These are phyloP conservation scores for Aspergillus vadensis DNA, from an alignment of 2,329 filamentous ascomycete species.

Conservation along the genomic window DNA sequence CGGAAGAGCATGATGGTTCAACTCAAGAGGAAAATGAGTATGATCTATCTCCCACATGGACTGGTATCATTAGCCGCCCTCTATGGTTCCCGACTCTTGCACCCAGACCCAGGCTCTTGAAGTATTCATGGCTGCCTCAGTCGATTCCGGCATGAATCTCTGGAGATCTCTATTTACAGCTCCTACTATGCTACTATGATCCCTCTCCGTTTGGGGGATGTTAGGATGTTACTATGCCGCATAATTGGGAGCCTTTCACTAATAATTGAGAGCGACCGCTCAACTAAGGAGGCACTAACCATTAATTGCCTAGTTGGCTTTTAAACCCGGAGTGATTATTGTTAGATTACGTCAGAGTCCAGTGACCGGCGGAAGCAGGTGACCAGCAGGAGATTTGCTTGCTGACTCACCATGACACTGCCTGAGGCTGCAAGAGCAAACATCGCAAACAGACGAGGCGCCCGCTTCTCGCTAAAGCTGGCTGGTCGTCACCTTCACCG, in stretches of 20 bases:
- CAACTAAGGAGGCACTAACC: too few relatives aligned
- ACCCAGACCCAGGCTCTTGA: too few relatives aligned
- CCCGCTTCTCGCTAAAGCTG: conserved; percentile 28
- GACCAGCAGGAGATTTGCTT: not conserved
- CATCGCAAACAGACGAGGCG: conserved; percentile 24
- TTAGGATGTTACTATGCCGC: too few relatives aligned
- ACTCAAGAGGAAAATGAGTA: not conserved
- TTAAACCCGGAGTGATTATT: not conserved
- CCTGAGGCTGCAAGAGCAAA: conserved; percentile 21
- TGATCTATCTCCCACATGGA: not conserved
- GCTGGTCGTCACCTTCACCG: conserved; percentile 30
- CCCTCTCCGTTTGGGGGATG: too few relatives aligned
- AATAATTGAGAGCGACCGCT: too few relatives aligned
- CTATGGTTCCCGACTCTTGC: not conserved
- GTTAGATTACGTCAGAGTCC: not conserved
- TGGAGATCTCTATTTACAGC: not conserved
- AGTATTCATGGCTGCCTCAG: not conserved
- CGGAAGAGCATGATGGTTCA: not conserved
- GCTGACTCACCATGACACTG: conserved; percentile 4
- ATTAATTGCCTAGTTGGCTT: too few relatives aligned
- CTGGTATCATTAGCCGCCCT: not conserved
- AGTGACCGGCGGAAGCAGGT: not conserved
- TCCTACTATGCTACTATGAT: not conserved
- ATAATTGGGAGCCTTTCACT: too few relatives aligned
- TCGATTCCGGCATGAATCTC: too few relatives aligned